Evolutionary conservation across 2,329 filamentous ascomycete genomes (phyloP), one percentile per base, ranked within the genome.

Genomic region (Diaporthe eres): DNA sequence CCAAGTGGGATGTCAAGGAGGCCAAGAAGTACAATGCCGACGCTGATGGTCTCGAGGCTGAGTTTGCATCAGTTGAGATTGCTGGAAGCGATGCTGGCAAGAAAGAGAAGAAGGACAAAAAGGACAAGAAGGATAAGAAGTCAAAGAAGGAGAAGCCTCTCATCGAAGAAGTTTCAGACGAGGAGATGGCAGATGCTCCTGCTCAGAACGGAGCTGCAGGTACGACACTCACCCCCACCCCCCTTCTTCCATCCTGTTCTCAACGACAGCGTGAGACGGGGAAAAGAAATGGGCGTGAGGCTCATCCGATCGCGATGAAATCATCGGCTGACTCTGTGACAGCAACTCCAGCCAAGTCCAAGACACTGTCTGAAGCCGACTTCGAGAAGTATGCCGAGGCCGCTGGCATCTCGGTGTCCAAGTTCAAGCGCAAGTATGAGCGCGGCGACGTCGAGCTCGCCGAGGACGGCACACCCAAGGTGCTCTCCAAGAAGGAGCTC

Each of bases 21-120:
- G 94, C 94, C 15, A 91, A 95, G 83, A 97, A 96, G 86, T 99
- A 99, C 90, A 98, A 98, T 85, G 90, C 92, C 67, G 96, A 98
- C 82, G 97, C 95, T 72, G 97, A 99, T 85, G 96, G 95, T 78
- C 87, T 98, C 70, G 91, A 91, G 65, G 91, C 94, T 80, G 93
- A 93, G 79, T 89, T 90, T 19, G 89, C 92, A 53, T 89, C 88
- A 19, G 86, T 86, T 13, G 63, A 39, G 82, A 51, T 58, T 19
- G 53, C 58, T 31, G 49, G 49, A 3, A 53, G 44, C 13, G 63
- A 67, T 7, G 44, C 63, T 12, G 63, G 71, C 25, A 76, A 76
- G 71, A 76, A 76, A 57, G 71, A 73, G 39, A 75, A 83, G 79
- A 85, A 85, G 67, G 82, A 81, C 74, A 81, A 81, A 55, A 80